Evolutionary conservation across 805 yeast species (phyloP).

Genomic region (Nakazawaea populi): DNA sequence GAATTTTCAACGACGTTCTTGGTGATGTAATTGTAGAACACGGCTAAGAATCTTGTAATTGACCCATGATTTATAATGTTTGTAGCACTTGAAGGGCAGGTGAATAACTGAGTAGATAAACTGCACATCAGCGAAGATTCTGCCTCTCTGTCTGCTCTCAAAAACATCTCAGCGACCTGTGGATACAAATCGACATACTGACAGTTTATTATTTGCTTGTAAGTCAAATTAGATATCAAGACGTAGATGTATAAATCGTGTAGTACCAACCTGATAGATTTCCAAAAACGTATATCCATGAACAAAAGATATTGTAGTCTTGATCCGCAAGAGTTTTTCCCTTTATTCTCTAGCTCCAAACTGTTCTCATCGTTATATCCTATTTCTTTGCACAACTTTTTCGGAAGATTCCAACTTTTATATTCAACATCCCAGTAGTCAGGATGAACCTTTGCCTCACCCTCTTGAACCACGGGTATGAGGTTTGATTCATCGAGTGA

Average conservation of each 20-base stretch:
- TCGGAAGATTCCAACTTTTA: conserved; percentile 41
- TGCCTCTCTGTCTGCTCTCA: conserved; percentile 80
- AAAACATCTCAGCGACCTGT: conserved; percentile 60
- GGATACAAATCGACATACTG: conserved; percentile 86
- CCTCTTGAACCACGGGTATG: conserved; percentile 31
- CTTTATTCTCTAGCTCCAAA: conserved; percentile 14
- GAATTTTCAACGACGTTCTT: conserved; percentile 43
- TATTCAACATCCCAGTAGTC: conserved; percentile 35
- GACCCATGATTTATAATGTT: conserved; percentile 60
- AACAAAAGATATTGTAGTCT: conserved; percentile 55
- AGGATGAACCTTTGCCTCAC: conserved; percentile 15
- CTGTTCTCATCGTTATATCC: conserved; percentile 30
- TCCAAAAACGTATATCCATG: conserved; percentile 72
- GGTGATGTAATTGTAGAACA: conserved; percentile 59
- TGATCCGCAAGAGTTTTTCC: conserved; percentile 31
- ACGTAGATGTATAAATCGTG: conserved; percentile 64
- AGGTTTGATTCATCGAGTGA: conserved; percentile 27
- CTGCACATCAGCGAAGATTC: conserved; percentile 70
- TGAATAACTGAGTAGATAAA: conserved; percentile 79
- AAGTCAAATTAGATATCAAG: conserved; percentile 52
- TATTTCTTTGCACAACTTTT: conserved; percentile 37
- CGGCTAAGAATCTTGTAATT: conserved; percentile 52
- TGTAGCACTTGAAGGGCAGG: conserved; percentile 78
- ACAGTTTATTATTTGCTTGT: conserved; percentile 55
- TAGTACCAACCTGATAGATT: conserved; percentile 45